Percentiles rank a stretch among this genome's conserved stretches.
Evolutionary conservation across 345 rosid species (phyloP).

Genomic region (Raphanus raphanistrum): DNA sequence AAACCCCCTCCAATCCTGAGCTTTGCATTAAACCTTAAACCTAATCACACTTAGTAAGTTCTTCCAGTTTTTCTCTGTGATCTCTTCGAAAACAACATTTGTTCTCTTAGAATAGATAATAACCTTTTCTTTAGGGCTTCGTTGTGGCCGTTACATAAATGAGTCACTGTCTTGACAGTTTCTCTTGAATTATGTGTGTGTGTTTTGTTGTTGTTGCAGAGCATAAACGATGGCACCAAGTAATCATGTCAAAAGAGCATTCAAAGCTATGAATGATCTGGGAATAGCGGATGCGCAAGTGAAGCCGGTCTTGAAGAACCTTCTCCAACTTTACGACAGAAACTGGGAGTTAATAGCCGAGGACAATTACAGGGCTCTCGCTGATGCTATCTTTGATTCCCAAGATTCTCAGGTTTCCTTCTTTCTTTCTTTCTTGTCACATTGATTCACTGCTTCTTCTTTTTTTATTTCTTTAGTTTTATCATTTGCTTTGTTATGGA

Average conservation of each 20-base stretch:
- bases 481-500: constrained; percentile 4
- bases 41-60: constrained; percentile 12
- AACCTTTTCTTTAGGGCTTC: not conserved
- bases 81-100: not conserved
- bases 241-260: constrained; percentile 55
- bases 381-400: constrained; percentile 81
- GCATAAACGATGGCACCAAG: constrained; percentile 53
- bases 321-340: constrained; percentile 65
- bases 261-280: constrained; percentile 61
- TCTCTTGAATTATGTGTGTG: not conserved
- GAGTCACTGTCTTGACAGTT: not conserved
- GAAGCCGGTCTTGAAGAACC: constrained; percentile 76
- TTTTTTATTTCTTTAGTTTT: not conserved
- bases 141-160: not conserved
- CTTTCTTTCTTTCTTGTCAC: not conserved
- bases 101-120: not conserved
- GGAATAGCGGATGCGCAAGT: constrained; percentile 54
- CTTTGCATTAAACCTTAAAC: constrained; percentile 18
- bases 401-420: constrained; percentile 61
- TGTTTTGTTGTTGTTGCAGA: constrained; percentile 16
- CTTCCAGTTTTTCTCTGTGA: not conserved
- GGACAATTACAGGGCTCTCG: constrained; percentile 84
- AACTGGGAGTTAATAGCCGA: constrained; percentile 83
- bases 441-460: not conserved
- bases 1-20: not conserved